Evolutionary conservation across 257 asterid species (phyloP).

Genomic region (Cordia subcordata): DNA sequence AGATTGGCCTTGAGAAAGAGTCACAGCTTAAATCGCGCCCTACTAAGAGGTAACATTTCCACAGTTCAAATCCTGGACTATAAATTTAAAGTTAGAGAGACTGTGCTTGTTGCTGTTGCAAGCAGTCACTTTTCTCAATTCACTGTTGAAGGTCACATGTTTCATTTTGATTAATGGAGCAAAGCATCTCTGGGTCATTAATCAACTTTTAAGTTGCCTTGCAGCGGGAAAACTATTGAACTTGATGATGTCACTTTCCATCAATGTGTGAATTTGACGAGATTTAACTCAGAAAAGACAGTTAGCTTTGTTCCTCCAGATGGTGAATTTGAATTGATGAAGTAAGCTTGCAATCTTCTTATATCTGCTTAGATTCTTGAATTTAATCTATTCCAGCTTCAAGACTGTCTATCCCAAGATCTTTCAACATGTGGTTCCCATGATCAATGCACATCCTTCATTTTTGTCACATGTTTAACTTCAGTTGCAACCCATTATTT

Average conservation of each 20-base stretch:
- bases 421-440: no score
- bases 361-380: background rate
- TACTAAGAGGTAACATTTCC: slow-evolving; percentile 62
- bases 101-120: no score
- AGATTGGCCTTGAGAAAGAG: slow-evolving; percentile 98
- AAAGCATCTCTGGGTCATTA: no score
- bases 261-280: slow-evolving; percentile 96
- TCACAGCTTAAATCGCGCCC: slow-evolving; percentile 98
- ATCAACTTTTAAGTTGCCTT: background rate
- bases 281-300: slow-evolving; percentile 97
- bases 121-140: no score
- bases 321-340: slow-evolving; percentile 99
- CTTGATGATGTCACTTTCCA: slow-evolving; percentile 99
- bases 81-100: no score
- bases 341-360: slow-evolving; percentile 48
- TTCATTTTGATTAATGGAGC: no score
- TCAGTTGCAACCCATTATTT: no score
- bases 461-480: no score
- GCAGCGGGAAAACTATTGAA: slow-evolving; percentile 98
- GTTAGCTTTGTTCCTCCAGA: slow-evolving; percentile 99
- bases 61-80: background rate
- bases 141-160: no score
- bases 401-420: no score
- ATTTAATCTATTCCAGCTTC: background rate
- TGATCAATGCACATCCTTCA: no score